Conservation (phyloP, 1,284 basidiomycete species). For the Boletus sp. region DNA sequence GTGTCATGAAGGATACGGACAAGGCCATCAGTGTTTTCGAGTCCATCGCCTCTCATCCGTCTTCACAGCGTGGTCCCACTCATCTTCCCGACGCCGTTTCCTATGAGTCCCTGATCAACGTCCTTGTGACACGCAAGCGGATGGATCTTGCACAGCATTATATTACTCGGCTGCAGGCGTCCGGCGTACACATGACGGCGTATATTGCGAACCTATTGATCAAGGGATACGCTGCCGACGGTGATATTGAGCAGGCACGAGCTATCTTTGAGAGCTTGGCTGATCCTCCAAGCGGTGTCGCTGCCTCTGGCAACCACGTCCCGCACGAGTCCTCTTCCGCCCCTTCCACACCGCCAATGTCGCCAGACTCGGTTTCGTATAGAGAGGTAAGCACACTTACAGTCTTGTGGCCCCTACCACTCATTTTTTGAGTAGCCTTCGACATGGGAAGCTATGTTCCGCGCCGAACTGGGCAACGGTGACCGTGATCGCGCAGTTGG, state of each 20-base stretch:
- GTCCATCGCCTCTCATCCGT: conserved; percentile 62
- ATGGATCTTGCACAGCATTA: conserved; percentile 81
- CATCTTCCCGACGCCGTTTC: conserved; percentile 79
- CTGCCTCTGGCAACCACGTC: conserved; percentile 88
- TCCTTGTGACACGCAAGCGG: conserved; percentile 79
- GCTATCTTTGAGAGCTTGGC: conserved; percentile 83
- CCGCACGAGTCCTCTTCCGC: conserved; percentile 53
- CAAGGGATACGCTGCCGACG: conserved; percentile 80
- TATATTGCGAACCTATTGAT: conserved; percentile 96
- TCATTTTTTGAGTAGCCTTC: conserved; percentile 58
- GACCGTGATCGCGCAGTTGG: conserved; percentile 71
- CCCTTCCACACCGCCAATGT: conserved; percentile 13
- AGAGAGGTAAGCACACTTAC: conserved; percentile 71
- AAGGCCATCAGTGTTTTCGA: conserved; percentile 83
- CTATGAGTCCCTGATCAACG: conserved; percentile 92
- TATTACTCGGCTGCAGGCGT: conserved; percentile 61
- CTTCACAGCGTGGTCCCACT: conserved; percentile 38
- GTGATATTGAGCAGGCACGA: conserved; percentile 73
- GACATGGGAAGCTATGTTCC: conserved; percentile 94
- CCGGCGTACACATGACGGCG: conserved; percentile 87
- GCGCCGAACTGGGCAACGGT: conserved; percentile 85
- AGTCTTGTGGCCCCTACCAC: not conserved
- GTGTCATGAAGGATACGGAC: conserved; percentile 77
- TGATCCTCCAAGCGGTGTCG: conserved; percentile 88
- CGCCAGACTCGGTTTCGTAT: conserved; percentile 68